phyloP scores from a whole-genome alignment of 495 filamentous ascomycete genomes.

The Hypoxylon perforatum region DNA sequence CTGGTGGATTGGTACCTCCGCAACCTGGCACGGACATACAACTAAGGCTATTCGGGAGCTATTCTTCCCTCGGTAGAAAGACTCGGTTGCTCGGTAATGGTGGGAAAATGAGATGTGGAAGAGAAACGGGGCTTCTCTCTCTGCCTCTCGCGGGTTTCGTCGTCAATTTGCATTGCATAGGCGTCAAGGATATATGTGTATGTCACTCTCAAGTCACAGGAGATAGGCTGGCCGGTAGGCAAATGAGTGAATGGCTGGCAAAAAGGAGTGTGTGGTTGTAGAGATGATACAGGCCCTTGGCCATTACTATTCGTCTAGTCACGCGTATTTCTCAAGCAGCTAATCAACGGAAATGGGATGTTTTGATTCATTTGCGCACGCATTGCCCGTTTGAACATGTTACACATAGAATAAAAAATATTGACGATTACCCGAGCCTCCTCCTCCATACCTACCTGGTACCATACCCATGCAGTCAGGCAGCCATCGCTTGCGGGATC shows the following conservation, averaged over 20 bases:
- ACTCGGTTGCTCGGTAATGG: slow-evolving; percentile 4
- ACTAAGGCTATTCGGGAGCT: slow-evolving; percentile 34
- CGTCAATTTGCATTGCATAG: slow-evolving; percentile 45
- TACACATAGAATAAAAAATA: neutral
- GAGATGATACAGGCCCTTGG: neutral
- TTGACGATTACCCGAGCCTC: too few species aligned
- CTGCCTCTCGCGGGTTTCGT: slow-evolving; percentile 21
- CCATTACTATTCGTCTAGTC: neutral
- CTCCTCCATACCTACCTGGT: too few species aligned
- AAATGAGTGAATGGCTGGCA: neutral
- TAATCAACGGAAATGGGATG: slow-evolving; percentile 1
- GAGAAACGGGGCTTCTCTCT: slow-evolving; percentile 13
- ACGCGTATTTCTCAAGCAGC: neutral
- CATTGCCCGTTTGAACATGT: neutral
- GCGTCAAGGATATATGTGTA: slow-evolving; percentile 28
- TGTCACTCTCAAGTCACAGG: neutral
- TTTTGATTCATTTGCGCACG: neutral
- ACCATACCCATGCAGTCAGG: too few species aligned
- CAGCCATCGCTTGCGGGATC: too few species aligned
- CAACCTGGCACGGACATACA: slow-evolving; percentile 92
- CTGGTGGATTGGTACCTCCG: slow-evolving; percentile 99
- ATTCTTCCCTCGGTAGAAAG: slow-evolving; percentile 1
- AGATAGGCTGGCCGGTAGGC: neutral
- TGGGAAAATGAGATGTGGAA: slow-evolving; percentile 2
- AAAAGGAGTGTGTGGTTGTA: neutral